Conservation (phyloP, 1,139 yeast species). For the Tardiomyces blankii region DNA sequence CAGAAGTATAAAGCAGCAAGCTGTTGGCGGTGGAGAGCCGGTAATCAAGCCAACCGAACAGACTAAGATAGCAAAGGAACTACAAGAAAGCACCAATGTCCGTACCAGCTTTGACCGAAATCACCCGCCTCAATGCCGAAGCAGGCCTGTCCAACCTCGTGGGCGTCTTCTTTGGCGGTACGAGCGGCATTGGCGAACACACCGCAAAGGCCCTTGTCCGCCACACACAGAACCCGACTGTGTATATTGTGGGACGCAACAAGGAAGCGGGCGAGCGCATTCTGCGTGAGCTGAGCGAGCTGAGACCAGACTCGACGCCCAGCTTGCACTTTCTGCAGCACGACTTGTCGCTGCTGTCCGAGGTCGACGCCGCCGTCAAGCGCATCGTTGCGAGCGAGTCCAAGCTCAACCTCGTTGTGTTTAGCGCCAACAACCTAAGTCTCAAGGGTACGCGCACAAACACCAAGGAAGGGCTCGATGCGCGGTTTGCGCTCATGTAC, state of each 20-base stretch:
- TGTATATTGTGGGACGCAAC: conserved; percentile 24
- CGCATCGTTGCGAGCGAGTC: conserved; percentile 14
- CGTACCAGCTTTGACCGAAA: neutral
- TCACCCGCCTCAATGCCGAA: neutral
- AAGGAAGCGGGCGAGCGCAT: conserved; percentile 15
- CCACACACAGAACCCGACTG: conserved; percentile 17
- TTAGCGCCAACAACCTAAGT: conserved; percentile 16
- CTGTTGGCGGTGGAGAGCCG: too few relatives aligned
- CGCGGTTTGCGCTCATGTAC: conserved; percentile 18
- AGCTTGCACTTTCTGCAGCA: conserved; percentile 13
- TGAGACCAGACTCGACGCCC: conserved; percentile 12
- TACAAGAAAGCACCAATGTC: too few relatives aligned
- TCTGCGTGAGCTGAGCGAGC: conserved; percentile 11
- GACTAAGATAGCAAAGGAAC: too few relatives aligned
- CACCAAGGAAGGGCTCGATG: conserved; percentile 21
- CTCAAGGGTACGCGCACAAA: conserved; percentile 13
- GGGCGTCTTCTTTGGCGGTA: conserved; percentile 24
- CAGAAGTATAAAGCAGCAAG: too few relatives aligned
- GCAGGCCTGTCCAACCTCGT: too few relatives aligned
- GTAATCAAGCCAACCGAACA: too few relatives aligned
- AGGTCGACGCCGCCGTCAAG: conserved; percentile 15
- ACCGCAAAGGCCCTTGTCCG: conserved; percentile 21
- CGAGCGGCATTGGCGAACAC: conserved; percentile 24
- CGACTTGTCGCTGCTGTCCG: conserved; percentile 17
- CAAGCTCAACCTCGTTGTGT: conserved; percentile 19